Evolutionary conservation across 2,329 filamentous ascomycete genomes (phyloP).

Genomic region (Venturia pyrina): DNA sequence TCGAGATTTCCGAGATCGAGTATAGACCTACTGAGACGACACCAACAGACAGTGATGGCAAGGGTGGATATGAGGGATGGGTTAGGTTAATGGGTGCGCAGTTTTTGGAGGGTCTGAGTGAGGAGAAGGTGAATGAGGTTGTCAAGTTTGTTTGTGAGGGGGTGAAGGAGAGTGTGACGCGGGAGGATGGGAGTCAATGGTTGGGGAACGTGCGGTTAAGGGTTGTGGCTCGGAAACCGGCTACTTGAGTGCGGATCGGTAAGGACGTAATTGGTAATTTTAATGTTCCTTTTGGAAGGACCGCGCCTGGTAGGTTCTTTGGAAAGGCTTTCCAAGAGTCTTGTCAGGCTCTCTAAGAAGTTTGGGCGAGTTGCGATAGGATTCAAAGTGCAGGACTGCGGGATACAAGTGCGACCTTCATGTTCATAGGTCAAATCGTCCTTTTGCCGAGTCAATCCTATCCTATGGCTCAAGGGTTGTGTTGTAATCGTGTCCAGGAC

Average conservation of each 20-base stretch:
- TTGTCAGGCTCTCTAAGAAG: too few relatives aligned
- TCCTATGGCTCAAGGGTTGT: too few relatives aligned
- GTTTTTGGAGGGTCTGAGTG: constrained; percentile 46
- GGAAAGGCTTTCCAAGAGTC: too few relatives aligned
- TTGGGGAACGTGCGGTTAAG: constrained; percentile 38
- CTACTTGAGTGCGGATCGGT: not conserved
- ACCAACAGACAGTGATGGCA: constrained; percentile 26
- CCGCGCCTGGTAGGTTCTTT: too few relatives aligned
- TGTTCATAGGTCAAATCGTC: too few relatives aligned
- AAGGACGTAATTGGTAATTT: too few relatives aligned
- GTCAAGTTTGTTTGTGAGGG: constrained; percentile 46
- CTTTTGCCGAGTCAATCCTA: too few relatives aligned
- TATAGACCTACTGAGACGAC: constrained; percentile 51
- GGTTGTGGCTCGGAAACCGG: constrained; percentile 34
- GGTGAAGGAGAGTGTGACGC: constrained; percentile 44
- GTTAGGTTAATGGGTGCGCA: constrained; percentile 51
- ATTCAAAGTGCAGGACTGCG: too few relatives aligned
- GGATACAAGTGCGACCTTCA: too few relatives aligned
- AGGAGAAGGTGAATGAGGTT: constrained; percentile 40
- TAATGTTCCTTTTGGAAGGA: not conserved
- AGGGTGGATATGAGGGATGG: constrained; percentile 56
- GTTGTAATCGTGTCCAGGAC: too few relatives aligned
- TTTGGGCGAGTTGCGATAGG: too few relatives aligned
- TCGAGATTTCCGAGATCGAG: constrained; percentile 46
- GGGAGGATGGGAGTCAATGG: constrained; percentile 46